Evolutionary conservation across 768 basidiomycete genomes (phyloP), one percentile per base, ranked within the genome.

Genomic region (Albatrellus ellisii): DNA sequence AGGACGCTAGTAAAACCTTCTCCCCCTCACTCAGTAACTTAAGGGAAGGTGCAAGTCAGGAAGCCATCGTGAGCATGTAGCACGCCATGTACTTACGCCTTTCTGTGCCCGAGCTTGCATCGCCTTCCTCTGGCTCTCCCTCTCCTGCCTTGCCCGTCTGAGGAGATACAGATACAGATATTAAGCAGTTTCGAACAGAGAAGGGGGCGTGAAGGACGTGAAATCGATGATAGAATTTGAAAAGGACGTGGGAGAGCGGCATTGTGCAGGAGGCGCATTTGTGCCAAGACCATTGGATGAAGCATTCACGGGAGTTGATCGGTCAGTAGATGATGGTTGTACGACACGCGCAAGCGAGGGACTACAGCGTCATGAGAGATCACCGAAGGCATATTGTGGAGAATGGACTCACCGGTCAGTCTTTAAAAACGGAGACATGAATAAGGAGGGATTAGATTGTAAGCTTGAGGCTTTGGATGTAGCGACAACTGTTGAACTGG

Each of bases 101-200:
- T 81, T 88, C 69, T 69, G 70, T 4, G 76, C 80, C 29, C 85
- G 72, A 44, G 70, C 77, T 55, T 72, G 64, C 75, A 88, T 75
- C 2, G 78, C 83, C 57, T 70, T 76, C 46, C 73, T 57, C 54
- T 68, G 67, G 51, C 82, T 86, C 54, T 77, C 77, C 53, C 72
- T 67, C 60, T 89, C 86, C 10, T 76, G 77, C 61, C 66, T 77
- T 31, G 82, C 81, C 17, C 83, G 80, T 50, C 83, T 85, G 54
- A 44, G 26, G 40, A 49, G 36, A 45, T 49, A 56, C 46, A 51
- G 52, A 59, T 59, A 56, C 45, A 56, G 33, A 42, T 14, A 55
- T 84, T 61, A 87, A 45, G 79, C 79, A 49, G 62, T 59, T 34
- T 72, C 72, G 54, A 84, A 85, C 21, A 87, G 63, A 26, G 80